These are phyloP conservation scores for Paracoccidioides brasiliensis DNA, from an alignment of 2,329 filamentous ascomycete species.

Conservation along the genomic window DNA sequence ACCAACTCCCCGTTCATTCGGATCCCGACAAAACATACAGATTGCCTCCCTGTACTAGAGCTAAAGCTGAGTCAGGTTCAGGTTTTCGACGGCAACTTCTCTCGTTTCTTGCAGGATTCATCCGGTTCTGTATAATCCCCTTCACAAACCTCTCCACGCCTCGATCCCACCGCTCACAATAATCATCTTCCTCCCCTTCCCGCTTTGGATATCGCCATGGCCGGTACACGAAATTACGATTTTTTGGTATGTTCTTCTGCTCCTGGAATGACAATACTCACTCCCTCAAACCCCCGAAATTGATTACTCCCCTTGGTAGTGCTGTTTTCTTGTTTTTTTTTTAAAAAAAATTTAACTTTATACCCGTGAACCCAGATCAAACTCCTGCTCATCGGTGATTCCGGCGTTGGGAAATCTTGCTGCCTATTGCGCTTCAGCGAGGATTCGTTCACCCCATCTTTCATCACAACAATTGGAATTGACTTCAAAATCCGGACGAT, in stretches of 20 bases:
- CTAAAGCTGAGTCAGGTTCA: no score
- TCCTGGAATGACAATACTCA: no score
- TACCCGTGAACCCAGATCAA: slow-evolving; percentile 56
- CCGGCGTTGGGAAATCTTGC: slow-evolving; percentile 93
- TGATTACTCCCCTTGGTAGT: background rate
- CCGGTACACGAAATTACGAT: slow-evolving; percentile 96
- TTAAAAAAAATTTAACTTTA: slow-evolving; percentile 4
- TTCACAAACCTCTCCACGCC: background rate
- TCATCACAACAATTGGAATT: slow-evolving; percentile 98
- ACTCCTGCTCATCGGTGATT: slow-evolving; percentile 90
- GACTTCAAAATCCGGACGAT: slow-evolving; percentile 99
- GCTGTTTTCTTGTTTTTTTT: slow-evolving; percentile 6
- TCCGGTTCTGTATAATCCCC: no score
- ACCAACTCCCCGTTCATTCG: no score
- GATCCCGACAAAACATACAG: no score
- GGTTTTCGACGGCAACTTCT: no score
- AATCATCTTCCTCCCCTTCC: background rate
- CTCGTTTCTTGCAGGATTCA: no score
- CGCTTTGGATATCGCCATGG: slow-evolving; percentile 45
- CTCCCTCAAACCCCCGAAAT: slow-evolving; percentile 2
- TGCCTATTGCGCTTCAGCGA: slow-evolving; percentile 93
- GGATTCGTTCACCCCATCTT: slow-evolving; percentile 92
- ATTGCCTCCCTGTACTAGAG: no score
- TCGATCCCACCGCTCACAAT: background rate
- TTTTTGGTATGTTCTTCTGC: slow-evolving; percentile 61